A percentile compares a stretch with the other conserved stretches of the same genome.
Conservation (phyloP, 768 basidiomycete species). For the Gautieria morchelliformis region DNA sequence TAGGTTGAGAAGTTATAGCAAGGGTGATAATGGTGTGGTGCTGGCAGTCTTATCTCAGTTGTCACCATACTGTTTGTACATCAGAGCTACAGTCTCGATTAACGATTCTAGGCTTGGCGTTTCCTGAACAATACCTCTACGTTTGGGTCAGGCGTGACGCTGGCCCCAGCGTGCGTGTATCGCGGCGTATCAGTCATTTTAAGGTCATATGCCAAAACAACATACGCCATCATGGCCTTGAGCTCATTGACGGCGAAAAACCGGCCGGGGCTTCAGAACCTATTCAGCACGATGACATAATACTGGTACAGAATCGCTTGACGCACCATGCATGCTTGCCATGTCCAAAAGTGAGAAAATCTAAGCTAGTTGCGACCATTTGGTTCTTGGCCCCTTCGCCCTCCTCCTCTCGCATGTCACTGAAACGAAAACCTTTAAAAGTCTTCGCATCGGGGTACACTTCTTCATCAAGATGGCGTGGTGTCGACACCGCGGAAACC, state of each 20-base stretch:
- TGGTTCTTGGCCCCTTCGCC: constrained; percentile 26
- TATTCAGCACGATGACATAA: background rate
- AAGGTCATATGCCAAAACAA: constrained; percentile 23
- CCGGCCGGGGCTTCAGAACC: constrained; percentile 7
- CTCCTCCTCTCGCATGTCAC: constrained; percentile 25
- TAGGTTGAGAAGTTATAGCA: too few species aligned
- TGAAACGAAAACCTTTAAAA: constrained; percentile 43
- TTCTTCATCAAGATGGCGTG: constrained; percentile 16
- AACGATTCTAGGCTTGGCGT: background rate
- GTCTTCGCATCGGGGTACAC: constrained; percentile 14
- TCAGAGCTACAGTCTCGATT: background rate
- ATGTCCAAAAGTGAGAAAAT: constrained; percentile 29
- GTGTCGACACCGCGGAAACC: background rate
- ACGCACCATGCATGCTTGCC: constrained; percentile 25
- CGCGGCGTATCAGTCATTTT: constrained; percentile 19
- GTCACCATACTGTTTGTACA: too few species aligned
- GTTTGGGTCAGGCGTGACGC: constrained; percentile 12
- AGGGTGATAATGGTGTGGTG: too few species aligned
- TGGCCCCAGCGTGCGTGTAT: constrained; percentile 10
- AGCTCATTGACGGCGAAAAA: constrained; percentile 11
- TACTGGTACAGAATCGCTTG: too few species aligned
- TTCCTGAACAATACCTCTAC: constrained; percentile 17
- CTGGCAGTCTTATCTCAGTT: too few species aligned
- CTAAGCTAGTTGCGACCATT: constrained; percentile 24
- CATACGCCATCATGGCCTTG: constrained; percentile 11